Evolutionary conservation across 2,329 filamentous ascomycete species (phyloP).

Genomic region (Blastomyces gilchristii): DNA sequence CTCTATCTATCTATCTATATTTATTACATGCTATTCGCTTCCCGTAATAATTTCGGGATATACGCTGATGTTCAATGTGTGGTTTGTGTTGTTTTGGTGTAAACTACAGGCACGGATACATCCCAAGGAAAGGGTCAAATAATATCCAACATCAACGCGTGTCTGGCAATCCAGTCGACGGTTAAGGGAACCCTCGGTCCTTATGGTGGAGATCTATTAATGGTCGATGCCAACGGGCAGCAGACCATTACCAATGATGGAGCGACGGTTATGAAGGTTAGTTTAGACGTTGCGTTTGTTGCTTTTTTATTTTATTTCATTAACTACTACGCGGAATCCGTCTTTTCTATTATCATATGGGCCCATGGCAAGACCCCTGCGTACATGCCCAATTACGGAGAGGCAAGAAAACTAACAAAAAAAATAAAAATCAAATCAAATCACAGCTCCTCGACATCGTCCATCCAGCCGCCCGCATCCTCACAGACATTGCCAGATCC

Average conservation of each 20-base stretch:
- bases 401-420: neutral
- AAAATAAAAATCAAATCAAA: neutral
- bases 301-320: neutral
- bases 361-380: neutral
- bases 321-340: neutral
- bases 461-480: slow-evolving; percentile 90
- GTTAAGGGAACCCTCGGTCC: slow-evolving; percentile 94
- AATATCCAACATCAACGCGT: slow-evolving; percentile 96
- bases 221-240: slow-evolving; percentile 89
- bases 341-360: neutral
- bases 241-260: slow-evolving; percentile 99
- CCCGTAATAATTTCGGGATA: neutral
- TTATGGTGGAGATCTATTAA: slow-evolving; percentile 89
- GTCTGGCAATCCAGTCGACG: slow-evolving; percentile 86
- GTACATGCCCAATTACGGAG: neutral
- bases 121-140: slow-evolving; percentile 97
- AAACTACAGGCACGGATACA: slow-evolving; percentile 73
- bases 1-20: neutral
- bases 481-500: slow-evolving; percentile 95
- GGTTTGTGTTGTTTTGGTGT: slow-evolving; percentile 14
- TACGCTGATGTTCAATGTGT: neutral
- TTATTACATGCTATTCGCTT: neutral
- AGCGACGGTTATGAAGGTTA: slow-evolving; percentile 96
- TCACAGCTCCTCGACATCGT: slow-evolving; percentile 87
- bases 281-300: slow-evolving; percentile 11